Evolutionary conservation across 331 rosid genomes (phyloP).

Genomic region (Quercus tomentella): DNA sequence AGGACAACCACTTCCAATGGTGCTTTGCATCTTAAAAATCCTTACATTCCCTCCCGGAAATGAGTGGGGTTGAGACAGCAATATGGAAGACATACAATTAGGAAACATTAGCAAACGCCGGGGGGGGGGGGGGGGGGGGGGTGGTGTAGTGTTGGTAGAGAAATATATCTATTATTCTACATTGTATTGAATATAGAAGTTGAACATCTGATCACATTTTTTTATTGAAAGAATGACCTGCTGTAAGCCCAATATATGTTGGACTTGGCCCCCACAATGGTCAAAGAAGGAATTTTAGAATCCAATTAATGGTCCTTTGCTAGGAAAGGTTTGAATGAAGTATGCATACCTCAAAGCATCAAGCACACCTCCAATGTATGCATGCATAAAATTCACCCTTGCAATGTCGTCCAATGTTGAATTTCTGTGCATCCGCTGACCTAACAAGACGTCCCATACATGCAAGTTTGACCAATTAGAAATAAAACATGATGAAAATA

Average conservation of each 20-base stretch:
- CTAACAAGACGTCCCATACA: constrained; percentile 21
- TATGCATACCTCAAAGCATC: constrained; percentile 52
- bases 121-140: too few relatives aligned
- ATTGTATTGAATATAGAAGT: background rate
- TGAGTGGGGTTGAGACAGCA: background rate
- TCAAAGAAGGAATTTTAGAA: background rate
- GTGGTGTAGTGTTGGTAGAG: too few relatives aligned
- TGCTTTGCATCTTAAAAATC: background rate
- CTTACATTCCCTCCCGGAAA: background rate
- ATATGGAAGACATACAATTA: background rate
- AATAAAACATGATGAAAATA: background rate
- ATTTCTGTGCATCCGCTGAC: constrained; percentile 42
- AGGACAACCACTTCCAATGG: too few relatives aligned
- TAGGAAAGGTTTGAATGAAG: background rate
- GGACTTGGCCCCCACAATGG: background rate
- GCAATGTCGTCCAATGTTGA: constrained; percentile 43
- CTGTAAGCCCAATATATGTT: too few relatives aligned
- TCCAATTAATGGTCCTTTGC: background rate
- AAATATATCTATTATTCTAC: background rate
- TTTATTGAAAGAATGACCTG: background rate
- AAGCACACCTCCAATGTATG: constrained; percentile 39
- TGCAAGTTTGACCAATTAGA: background rate
- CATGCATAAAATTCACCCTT: constrained; percentile 50
- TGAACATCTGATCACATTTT: too few relatives aligned
- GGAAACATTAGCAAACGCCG: background rate